Conservation (phyloP, 1,139 yeast species). For the Blastobotrys arbuscula region DNA sequence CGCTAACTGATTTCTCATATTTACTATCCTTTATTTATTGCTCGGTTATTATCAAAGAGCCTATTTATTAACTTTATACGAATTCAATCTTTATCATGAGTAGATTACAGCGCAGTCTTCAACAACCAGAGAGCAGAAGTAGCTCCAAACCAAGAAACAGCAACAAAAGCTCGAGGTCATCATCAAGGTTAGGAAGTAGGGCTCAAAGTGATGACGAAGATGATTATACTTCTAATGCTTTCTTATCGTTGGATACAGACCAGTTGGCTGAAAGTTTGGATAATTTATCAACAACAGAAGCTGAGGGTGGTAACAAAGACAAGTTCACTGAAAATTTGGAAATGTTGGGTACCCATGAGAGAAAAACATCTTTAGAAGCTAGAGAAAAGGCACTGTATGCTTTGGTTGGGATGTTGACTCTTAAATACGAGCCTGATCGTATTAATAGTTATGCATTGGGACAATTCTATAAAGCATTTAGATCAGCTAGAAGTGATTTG, state of each 20-base stretch:
- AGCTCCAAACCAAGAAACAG: slow-evolving; percentile 18
- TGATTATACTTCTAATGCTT: slow-evolving; percentile 24
- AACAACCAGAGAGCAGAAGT: slow-evolving; percentile 16
- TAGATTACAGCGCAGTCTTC: slow-evolving; percentile 19
- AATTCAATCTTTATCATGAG: too few species aligned
- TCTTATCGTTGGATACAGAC: slow-evolving; percentile 21
- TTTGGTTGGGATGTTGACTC: slow-evolving; percentile 26
- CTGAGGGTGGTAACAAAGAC: slow-evolving; percentile 19
- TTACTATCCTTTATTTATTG: too few species aligned
- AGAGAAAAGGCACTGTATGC: slow-evolving; percentile 32
- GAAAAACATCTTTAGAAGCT: slow-evolving; percentile 30
- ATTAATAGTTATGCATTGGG: slow-evolving; percentile 22
- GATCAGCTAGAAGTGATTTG: slow-evolving; percentile 28
- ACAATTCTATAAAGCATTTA: slow-evolving; percentile 26
- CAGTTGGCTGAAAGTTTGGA: slow-evolving; percentile 21
- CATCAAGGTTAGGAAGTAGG: slow-evolving; percentile 20
- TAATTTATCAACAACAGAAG: slow-evolving; percentile 9
- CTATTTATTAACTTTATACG: too few species aligned
- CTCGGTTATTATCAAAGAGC: too few species aligned
- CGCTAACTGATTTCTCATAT: too few species aligned
- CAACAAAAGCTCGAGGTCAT: slow-evolving; percentile 20
- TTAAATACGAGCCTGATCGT: slow-evolving; percentile 32
- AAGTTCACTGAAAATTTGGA: slow-evolving; percentile 28
- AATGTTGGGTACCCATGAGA: slow-evolving; percentile 28
- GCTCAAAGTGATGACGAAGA: slow-evolving; percentile 22